phyloP scores from a whole-genome alignment of 2,329 filamentous ascomycete species.

The Fusarium acutatum region DNA sequence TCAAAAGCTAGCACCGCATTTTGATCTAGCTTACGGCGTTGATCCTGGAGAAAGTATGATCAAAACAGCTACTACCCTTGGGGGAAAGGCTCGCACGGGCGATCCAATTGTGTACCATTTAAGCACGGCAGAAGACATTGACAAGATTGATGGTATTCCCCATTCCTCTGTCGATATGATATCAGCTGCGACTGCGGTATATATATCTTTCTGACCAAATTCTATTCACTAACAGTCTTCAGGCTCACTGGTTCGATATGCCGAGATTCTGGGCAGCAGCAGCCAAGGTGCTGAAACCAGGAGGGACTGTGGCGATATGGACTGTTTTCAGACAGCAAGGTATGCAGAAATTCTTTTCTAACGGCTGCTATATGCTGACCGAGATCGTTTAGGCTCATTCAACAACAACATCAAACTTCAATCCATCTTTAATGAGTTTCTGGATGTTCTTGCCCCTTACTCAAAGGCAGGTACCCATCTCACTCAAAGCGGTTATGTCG shows the following conservation, averaged over 20 bases:
- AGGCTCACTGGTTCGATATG: conserved; percentile 21
- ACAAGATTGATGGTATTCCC: background rate
- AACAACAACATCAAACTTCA: background rate
- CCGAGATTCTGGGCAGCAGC: background rate
- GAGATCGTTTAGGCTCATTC: accelerated
- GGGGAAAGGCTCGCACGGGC: background rate
- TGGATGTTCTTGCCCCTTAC: background rate
- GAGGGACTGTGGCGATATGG: conserved; percentile 10
- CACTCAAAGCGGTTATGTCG: background rate
- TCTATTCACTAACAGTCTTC: accelerated
- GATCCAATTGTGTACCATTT: background rate
- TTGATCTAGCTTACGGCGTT: background rate
- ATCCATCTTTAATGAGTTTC: background rate
- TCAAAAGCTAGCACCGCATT: background rate
- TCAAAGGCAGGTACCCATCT: background rate
- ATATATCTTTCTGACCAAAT: accelerated
- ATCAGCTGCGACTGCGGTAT: conserved; percentile 3
- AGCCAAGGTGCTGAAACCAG: background rate
- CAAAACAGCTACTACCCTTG: background rate
- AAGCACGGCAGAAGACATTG: background rate
- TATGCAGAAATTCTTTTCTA: accelerated
- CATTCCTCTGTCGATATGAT: conserved; percentile 1
- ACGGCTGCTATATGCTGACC: accelerated
- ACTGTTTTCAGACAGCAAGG: background rate
- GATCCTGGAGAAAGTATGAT: conserved; percentile 8